Evolutionary conservation across 2,329 filamentous ascomycete genomes (phyloP), one percentile per base, ranked within the genome.

Genomic region (Aspergillus texensis): DNA sequence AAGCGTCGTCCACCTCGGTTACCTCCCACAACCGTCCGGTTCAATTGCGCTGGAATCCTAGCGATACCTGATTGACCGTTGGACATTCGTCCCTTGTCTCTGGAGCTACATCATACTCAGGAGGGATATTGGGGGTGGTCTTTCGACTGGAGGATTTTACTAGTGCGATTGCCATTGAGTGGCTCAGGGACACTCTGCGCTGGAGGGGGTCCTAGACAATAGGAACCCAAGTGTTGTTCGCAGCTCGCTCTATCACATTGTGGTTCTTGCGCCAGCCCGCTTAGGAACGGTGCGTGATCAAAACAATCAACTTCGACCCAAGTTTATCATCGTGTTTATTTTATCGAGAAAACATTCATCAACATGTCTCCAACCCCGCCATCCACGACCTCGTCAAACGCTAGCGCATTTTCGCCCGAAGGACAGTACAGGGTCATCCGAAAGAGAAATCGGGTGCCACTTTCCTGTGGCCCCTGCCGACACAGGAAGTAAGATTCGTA

Each of bases 401-500:
- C 89, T 63, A 88, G 90, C 67, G 85, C 83, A 28, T 90, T 91
- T 66, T 96, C 93, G 52, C 93, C 94, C 39, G 92, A 97, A 77
- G 88, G 91, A 59, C 91, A 94, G 69, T 96, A 92, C 74, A 88
- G 92, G 71, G 90, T 97, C 57, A 91, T 97, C 64, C 89, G 94
- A 69, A 96, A 96, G 82, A 88, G 94, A 76, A 97, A 98, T 74
- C 86, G 94, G 64, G 90, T 97, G 19, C 94, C 94, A 54, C 84
- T 98, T 57, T 97, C 93, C 73, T 98, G 94, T 77, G 92, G 90
- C 69, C 92, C 94, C 36, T 98, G 94, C 79, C 87, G 94, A 75
- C 91, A 94, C 72, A 89, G 94, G 81, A 98, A 98, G 92, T 95
- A 82, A 81, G 85, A 77, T 41, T 46, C 61, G 50, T 52, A 62